Percentiles rank a stretch among this genome's conserved stretches.
Conservation (phyloP, 768 basidiomycete genomes). For the Phaeotremella fagi region DNA sequence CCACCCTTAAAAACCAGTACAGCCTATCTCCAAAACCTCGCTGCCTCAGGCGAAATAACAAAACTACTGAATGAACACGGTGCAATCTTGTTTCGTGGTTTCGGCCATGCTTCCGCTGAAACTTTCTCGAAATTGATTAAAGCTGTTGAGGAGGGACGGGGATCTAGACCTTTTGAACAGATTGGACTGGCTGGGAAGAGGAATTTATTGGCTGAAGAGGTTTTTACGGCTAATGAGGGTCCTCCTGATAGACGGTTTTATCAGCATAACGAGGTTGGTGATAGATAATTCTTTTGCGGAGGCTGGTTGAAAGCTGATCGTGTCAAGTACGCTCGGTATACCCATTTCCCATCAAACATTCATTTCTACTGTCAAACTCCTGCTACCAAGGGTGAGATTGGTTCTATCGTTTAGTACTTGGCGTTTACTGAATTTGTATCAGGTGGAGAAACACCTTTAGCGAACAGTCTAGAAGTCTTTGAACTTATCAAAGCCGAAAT, state of each 20-base stretch:
- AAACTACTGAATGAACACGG: background rate
- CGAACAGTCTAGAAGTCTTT: background rate
- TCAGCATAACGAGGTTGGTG: background rate
- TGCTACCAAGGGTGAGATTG: background rate
- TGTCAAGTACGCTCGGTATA: background rate
- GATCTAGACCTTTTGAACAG: background rate
- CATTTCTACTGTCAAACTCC: background rate
- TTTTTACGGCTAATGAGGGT: background rate
- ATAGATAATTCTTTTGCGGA: background rate
- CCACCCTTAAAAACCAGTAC: background rate
- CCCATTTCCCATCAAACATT: background rate
- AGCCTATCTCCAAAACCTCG: background rate
- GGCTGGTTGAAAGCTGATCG: background rate
- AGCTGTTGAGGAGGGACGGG: background rate
- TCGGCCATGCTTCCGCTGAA: background rate
- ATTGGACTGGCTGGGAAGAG: slow-evolving; percentile 1
- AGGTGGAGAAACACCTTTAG: background rate
- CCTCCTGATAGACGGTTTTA: background rate
- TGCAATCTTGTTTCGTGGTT: background rate
- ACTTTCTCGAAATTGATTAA: background rate
- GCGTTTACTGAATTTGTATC: background rate
- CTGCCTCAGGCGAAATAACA: background rate
- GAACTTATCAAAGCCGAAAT: background rate
- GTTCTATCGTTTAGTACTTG: too few species aligned
- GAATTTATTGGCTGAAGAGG: background rate